Base-by-base conservation (phyloP, 208 protist genomes). In the Trichomonas tenax region DNA sequence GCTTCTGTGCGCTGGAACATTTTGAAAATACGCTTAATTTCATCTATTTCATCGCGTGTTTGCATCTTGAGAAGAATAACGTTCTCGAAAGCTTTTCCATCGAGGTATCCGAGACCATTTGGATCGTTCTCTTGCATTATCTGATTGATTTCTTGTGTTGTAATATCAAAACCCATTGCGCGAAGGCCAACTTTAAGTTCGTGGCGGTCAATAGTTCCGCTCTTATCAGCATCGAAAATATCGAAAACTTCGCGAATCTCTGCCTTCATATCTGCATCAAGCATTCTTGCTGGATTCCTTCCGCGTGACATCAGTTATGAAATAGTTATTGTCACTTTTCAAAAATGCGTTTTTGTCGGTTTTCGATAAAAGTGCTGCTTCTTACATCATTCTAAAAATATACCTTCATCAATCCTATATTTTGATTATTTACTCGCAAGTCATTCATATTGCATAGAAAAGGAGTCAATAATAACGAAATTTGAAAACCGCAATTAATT, bases 201-300 rank as follows among this genome's bases (percentile, higher is more conserved):
- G 31, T 93, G 86, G 15, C 86, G 40, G 44, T 93, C 86, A 38
- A 93, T 93, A 17, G 86, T 51, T 34, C 36, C 44, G 31, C 86
- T 93, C n/a, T 93, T 93, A 51, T 93, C 86, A 38, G 86, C 26
- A 15, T 93, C 44, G 31, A 93, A 93, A 31, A 93, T 93, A 93
- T 93, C 86, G 36, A 93, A 93, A 51, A 44, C 86, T 38, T 93
- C 86, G 6, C 44, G 40, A 93, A 93, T 93, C 45, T 93, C 86
- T 48, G 14, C 40, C 36, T 40, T 34, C 45, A 48, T 41, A 51
- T 93, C 86, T 51, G 15, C n/a, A 58, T 41, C 45, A 38, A 93
- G 44, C 58, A 72, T 72, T n/a, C 58, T 17, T n/a, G 58, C 58
- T 72, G 58, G 58, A 72, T 72, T 72, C 58, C 58, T 72, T 72